Evolutionary conservation across 768 basidiomycete genomes (phyloP), one percentile per base, ranked within the genome.

Genomic region (Fistulinella prunicolor): DNA sequence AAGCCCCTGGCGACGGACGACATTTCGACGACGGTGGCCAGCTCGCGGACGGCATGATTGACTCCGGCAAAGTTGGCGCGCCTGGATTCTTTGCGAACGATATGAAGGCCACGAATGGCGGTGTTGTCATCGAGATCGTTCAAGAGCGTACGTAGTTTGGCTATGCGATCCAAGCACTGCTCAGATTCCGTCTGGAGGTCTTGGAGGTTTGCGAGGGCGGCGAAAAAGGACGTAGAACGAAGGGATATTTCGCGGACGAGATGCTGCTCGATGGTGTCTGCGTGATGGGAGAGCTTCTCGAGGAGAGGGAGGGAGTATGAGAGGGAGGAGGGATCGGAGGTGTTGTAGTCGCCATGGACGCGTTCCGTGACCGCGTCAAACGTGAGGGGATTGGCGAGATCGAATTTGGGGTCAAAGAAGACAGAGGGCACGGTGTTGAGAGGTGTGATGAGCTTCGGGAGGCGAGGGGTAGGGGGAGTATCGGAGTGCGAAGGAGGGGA

Each of bases 261-360:
- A 67, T 99, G 95, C 50, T 92, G 84, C 63, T 99, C 96, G 53
- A 98, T 81, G 1, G 87, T 87, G 64, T 97, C 96, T 2, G 94
- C 85, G 60, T 95, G 86, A 47, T 91, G 86, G 9, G 93, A 94
- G 53, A 97, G 82, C 58, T 83, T 86, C 63, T 97, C 94, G 9
- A 95, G 83, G 4, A 94, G 72, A 0, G 86, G 87, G 2, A 86
- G 74, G 5, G 84, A 76, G 64, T 84, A 74, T 9, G 87, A 76
- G 44, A 86, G 75, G 3, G 83, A 71, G 0, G 81, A 73, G 0
- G 85, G 81, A 56, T 88, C 85, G 7, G 70, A 60, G 26, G 71
- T 58, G 23, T 68, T 67, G 21, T 71, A 65, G 37, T 68, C 64
- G 12, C 63, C 66, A 22, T 58, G 62, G 28, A 66, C 69, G 64